Evolutionary conservation across 208 protist genomes (phyloP), one percentile per base, ranked within the genome.

Genomic region (Wallacemonas sp.): DNA sequence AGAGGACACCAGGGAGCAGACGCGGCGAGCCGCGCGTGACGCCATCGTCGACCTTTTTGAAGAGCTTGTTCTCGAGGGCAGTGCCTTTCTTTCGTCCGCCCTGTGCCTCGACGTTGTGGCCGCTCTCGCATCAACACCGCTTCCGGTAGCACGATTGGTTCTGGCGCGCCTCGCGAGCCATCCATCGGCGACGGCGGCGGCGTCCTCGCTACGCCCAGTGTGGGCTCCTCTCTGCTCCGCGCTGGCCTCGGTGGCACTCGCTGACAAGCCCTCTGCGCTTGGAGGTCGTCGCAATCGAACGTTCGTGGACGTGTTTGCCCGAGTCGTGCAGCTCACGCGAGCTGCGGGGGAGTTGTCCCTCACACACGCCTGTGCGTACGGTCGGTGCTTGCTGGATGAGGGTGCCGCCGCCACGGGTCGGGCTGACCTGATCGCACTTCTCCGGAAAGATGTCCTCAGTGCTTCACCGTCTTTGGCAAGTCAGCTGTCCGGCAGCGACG

Each of bases 231-330:
- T 80, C 0, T 74, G 68, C 39, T 53, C 54, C 29, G 63, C 62
- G 21, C 30, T 80, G 8, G 74, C 72, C 33, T 55, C 61, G 1
- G 59, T 68, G 24, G 67, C 68, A 19, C 64, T 69, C 21, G 42
- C 72, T 62, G 62, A 64, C 78, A 24, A 63, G 63, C 54, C 81
- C 50, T 8, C 12, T 13, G 30, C 50, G 17, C 6, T 6, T 57
- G 26, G 22, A 37, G 9, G 30, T 32, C 30, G 32, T 65, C n/a
- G 81, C 81, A 13, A 60, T 82, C 46, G n/a, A n/a, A n/a, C n/a
- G n/a, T 79, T 95, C 33, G 66, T 92, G 60, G 76, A 81, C 9
- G 53, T 92, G 0, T 89, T 92, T 64, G 78, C 81, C 37, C 52
- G 79, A 21, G 66, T 87, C 0, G 48, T 95, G 1, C 60, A 72